Base-by-base conservation (phyloP, 2,329 filamentous ascomycete genomes). In the Capronia epimyces region DNA sequence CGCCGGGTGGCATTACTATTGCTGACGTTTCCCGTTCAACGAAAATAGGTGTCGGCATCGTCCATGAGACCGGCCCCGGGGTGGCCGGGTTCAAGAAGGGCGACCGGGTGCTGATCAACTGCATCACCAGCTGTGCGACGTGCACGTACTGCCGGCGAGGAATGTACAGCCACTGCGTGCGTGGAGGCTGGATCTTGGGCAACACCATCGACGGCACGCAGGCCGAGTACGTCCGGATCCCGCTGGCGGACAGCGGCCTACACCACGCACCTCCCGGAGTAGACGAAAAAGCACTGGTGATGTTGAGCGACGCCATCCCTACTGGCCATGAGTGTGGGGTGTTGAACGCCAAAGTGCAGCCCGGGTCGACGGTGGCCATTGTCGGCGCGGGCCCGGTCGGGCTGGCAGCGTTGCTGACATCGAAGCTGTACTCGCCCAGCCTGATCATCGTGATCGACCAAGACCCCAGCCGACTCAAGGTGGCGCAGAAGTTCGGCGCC, bases 361-460 rank as follows among this genome's bases (percentile, higher is more conserved):
- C 77, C 0, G 78, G 77, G 0, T 64, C 66, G 4, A 76, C 70
- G 1, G 75, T 81, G 1, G 78, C 69, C 0, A 73, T 82, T 45
- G 70, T 82, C 1, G 79, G 80, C 1, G 69, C 73, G 2, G 79
- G 79, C 0, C 77, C 78, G 0, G 71, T 82, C 1, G 79, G 79
- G 0, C 64, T 81, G n/a, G 74, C 76, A 0, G 72, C 73, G 1
- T 62, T 79, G n/a, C 66, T 81, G 37, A 78, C 77, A 2, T 71
- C 78, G 2, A 71, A 74, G 60, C 67, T 82, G 44, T 81, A 79
- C 59, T 73, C 75, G 0, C 78, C 79, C 0, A 66, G 71, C 2
- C 65, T 69, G 52, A 65, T 81, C 20, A 73, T 81, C 8, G 70
- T 74, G 53, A 65, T 82, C 18, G 79, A 81, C 57, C 65, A 66